These are phyloP conservation scores for Penicillium sp. DNA, from an alignment of 2,329 filamentous ascomycete genomes.

Conservation along the genomic window DNA sequence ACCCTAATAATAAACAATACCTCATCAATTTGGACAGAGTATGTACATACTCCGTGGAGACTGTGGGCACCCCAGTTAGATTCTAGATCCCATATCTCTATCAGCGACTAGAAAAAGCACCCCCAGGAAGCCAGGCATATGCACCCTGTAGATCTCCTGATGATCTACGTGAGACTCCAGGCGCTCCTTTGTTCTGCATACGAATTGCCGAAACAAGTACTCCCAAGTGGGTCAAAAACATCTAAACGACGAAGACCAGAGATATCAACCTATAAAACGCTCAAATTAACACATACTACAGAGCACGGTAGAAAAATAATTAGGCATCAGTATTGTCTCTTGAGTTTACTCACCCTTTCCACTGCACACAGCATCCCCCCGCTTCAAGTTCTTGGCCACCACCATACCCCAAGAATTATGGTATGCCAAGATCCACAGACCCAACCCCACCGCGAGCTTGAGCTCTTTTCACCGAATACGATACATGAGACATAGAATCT, in stretches of 20 bases:
- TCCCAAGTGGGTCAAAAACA: neutral
- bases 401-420: too few relatives aligned
- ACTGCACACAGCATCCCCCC: neutral
- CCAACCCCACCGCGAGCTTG: neutral
- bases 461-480: neutral
- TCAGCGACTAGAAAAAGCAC: neutral
- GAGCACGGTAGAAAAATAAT: neutral
- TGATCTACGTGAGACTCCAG: neutral
- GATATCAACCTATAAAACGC: too few relatives aligned
- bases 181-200: neutral
- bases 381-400: neutral
- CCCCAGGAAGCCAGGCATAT: neutral
- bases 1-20: constrained; percentile 3
- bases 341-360: neutral
- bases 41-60: too few relatives aligned
- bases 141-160: constrained; percentile 1
- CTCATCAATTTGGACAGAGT: too few relatives aligned
- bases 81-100: neutral
- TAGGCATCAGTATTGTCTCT: neutral
- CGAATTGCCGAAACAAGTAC: neutral
- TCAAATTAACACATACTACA: neutral
- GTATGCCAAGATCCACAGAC: too few relatives aligned
- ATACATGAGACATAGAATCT: neutral
- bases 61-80: too few relatives aligned
- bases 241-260: too few relatives aligned